Evolutionary conservation across 2,329 filamentous ascomycete genomes (phyloP), one percentile per base, ranked within the genome.

Genomic region (Monosporascus ibericus): DNA sequence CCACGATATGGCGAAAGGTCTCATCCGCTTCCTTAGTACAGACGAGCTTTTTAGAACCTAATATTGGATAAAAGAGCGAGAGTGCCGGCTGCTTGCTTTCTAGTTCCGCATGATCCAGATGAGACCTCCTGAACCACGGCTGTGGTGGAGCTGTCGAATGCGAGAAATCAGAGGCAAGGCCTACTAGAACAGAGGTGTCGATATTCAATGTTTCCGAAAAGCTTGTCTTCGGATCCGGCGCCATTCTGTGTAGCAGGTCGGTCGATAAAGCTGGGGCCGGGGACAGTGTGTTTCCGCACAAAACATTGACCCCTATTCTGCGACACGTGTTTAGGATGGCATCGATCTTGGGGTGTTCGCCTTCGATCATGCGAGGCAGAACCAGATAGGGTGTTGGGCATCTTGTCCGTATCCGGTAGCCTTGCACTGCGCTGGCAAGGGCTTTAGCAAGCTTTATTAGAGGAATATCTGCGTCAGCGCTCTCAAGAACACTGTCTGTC

Each of bases 131-230:
- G 59, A 72, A 71, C 63, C 71, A 71, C 2, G 69, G 61, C 53
- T 73, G 64, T 30, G 65, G 58, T 0, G 59, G 48, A 5, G 75
- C 68, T 6, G 58, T 53, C 5, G 63, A 61, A 63, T 91, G 86
- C 2, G 85, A 87, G 25, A 91, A 82, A 60, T 92, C 88, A 0
- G 87, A 90, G 1, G 86, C 80, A 2, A 91, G 72, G 5, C 86
- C 87, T 5, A 92, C 77, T 6, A 92, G 75, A 47, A 90, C 80
- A 1, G 87, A 90, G 50, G 82, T 85, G 65, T 86, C 84, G 51
- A 86, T 76, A 61, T 86, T 84, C 27, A 85, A 54, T 36, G 60
- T 50, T 25, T 60, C 36, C 0, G 62, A 60, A 44, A 66, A 62
- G 15, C 51, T 58, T 14, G 58, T 55, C 40, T 51, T 60, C 7